Conservation (phyloP, 2,329 filamentous ascomycete genomes). For the Thielaviopsis musarum region DNA sequence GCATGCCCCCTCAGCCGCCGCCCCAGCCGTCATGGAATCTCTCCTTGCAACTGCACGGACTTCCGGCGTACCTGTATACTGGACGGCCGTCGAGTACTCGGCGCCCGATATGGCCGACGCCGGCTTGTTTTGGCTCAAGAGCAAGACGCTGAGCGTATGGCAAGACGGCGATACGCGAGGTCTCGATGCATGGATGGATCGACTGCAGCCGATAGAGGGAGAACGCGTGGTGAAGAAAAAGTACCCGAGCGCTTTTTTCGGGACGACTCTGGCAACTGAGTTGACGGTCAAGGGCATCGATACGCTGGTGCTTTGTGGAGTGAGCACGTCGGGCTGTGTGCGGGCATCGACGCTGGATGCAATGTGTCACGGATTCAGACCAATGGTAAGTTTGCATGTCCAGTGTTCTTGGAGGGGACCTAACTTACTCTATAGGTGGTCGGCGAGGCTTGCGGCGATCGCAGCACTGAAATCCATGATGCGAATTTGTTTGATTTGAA, state of each 20-base stretch:
- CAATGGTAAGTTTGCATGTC: constrained; percentile 21
- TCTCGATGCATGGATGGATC: constrained; percentile 22
- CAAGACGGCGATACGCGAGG: constrained; percentile 23
- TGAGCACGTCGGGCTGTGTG: constrained; percentile 30
- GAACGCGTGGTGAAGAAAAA: constrained; percentile 25
- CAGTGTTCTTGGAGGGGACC: neutral
- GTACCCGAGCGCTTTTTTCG: constrained; percentile 28
- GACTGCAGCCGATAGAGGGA: constrained; percentile 21
- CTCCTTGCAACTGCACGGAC: constrained; percentile 25
- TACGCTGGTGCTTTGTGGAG: constrained; percentile 28
- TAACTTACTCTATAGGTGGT: constrained; percentile 20
- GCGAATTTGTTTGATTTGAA: constrained; percentile 29
- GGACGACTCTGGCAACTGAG: constrained; percentile 25
- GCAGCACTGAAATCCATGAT: constrained; percentile 25
- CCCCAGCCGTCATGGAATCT: constrained; percentile 22
- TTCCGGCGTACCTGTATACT: constrained; percentile 23
- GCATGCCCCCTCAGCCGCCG: constrained; percentile 20
- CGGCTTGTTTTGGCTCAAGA: constrained; percentile 26
- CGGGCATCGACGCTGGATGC: constrained; percentile 27
- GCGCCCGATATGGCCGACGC: constrained; percentile 28
- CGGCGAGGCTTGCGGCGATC: constrained; percentile 27
- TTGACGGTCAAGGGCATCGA: constrained; percentile 24
- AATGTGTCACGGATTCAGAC: constrained; percentile 26
- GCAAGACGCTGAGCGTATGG: constrained; percentile 25
- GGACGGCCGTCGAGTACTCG: constrained; percentile 27